These are phyloP conservation scores for Exutisphaerella laricina DNA, from an alignment of 2,329 filamentous ascomycete species.

Conservation along the genomic window DNA sequence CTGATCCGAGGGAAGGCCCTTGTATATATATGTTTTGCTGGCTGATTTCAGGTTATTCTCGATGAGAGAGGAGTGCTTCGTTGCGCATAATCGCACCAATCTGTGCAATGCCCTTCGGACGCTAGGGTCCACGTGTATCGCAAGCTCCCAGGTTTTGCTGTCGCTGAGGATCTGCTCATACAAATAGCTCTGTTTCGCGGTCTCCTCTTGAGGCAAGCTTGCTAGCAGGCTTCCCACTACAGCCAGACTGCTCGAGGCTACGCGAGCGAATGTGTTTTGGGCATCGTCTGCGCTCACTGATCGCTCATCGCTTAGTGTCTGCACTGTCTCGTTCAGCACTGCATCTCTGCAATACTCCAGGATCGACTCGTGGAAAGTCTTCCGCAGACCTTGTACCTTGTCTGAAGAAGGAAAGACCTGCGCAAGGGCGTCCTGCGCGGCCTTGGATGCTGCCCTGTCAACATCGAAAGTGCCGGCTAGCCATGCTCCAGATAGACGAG, in stretches of 20 bases:
- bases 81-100: slow-evolving; percentile 48
- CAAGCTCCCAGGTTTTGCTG: slow-evolving; percentile 56
- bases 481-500: slow-evolving; percentile 80
- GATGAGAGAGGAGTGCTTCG: slow-evolving; percentile 41
- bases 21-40: slow-evolving; percentile 64
- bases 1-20: slow-evolving; percentile 68
- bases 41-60: slow-evolving; percentile 48
- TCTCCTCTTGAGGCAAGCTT: slow-evolving; percentile 44
- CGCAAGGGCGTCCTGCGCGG: slow-evolving; percentile 70
- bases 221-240: slow-evolving; percentile 51
- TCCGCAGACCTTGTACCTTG: slow-evolving; percentile 72
- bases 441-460: slow-evolving; percentile 67
- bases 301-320: slow-evolving; percentile 83
- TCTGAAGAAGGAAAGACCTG: slow-evolving; percentile 73
- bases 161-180: slow-evolving; percentile 64
- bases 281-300: slow-evolving; percentile 79
- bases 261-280: slow-evolving; percentile 76
- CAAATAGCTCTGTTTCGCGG: slow-evolving; percentile 54
- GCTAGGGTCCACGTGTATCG: slow-evolving; percentile 50
- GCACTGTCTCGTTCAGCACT: slow-evolving; percentile 67
- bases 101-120: slow-evolving; percentile 55
- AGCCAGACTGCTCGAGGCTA: slow-evolving; percentile 57
- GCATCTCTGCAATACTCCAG: slow-evolving; percentile 77
- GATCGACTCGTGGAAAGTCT: slow-evolving; percentile 72
- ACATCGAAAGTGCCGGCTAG: slow-evolving; percentile 82